A percentile compares a stretch with the other conserved stretches of the same genome.
These are phyloP conservation scores for Eruca vesicaria DNA, from an alignment of 441 rosid genomes.

Conservation along the genomic window DNA sequence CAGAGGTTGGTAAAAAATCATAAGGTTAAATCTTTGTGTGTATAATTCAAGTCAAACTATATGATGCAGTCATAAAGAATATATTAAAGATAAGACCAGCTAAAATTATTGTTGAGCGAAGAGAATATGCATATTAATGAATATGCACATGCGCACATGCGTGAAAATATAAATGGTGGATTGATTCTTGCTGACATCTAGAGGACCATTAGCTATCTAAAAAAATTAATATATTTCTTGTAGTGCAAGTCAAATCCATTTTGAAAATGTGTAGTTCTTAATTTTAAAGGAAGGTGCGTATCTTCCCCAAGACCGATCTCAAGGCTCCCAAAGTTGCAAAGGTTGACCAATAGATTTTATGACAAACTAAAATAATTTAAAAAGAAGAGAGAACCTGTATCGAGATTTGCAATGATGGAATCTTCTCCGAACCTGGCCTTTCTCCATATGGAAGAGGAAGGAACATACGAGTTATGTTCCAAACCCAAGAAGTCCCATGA, in stretches of 20 bases:
- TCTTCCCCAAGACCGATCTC: conserved; percentile 14
- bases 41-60: conserved; percentile 10
- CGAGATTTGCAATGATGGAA: conserved; percentile 69
- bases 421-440: conserved; percentile 64
- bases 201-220: background rate
- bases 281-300: background rate
- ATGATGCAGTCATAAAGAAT: conserved; percentile 5
- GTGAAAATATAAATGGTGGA: conserved; percentile 1
- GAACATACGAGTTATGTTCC: conserved; percentile 39
- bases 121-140: conserved; percentile 21
- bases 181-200: conserved; percentile 29
- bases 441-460: conserved; percentile 54
- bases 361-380: background rate
- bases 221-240: conserved; percentile 11
- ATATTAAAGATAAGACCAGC: background rate
- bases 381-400: conserved; percentile 46
- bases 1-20: background rate
- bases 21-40: background rate
- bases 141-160: conserved; percentile 35
- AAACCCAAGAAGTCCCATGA: conserved; percentile 73
- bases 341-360: conserved; percentile 17
- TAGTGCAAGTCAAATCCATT: conserved; percentile 25
- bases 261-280: background rate
- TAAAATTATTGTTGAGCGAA: conserved; percentile 5
- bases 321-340: conserved; percentile 5